Conservation (phyloP, 2,329 filamentous ascomycete genomes). For the Ceratocystis alfenasii region DNA sequence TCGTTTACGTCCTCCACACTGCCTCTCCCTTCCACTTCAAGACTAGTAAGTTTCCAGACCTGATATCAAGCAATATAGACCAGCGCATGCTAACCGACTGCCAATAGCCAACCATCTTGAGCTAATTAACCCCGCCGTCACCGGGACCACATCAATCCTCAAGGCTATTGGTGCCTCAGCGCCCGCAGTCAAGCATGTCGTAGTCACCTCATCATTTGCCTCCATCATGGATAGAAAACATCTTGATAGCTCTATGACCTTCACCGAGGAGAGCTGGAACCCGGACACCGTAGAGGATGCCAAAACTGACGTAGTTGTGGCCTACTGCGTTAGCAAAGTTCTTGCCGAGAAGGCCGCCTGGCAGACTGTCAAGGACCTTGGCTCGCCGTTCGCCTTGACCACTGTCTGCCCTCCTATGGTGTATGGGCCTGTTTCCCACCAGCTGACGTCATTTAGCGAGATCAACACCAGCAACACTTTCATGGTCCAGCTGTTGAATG, state of each 20-base stretch:
- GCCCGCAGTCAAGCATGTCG: constrained; percentile 56
- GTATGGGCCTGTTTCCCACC: constrained; percentile 41
- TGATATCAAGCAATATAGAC: background rate
- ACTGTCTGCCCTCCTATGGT: constrained; percentile 46
- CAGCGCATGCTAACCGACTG: background rate
- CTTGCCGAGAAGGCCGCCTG: constrained; percentile 43
- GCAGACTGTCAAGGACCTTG: constrained; percentile 37
- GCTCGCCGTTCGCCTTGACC: constrained; percentile 39
- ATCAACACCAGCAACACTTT: constrained; percentile 45
- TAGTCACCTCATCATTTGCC: constrained; percentile 47
- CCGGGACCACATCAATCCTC: constrained; percentile 56
- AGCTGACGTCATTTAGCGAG: constrained; percentile 34
- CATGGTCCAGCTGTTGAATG: constrained; percentile 39
- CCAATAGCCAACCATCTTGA: constrained; percentile 37
- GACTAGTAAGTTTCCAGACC: constrained; percentile 29
- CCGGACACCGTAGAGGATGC: constrained; percentile 38
- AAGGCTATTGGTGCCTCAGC: constrained; percentile 51
- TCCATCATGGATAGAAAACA: constrained; percentile 36
- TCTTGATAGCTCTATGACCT: constrained; percentile 29
- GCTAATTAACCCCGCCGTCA: constrained; percentile 45
- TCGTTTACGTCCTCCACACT: constrained; percentile 48
- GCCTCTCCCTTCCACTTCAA: constrained; percentile 49
- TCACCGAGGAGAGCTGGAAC: constrained; percentile 43
- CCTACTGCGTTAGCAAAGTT: constrained; percentile 45
- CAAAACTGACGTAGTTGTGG: constrained; percentile 31